Conservation (phyloP, 2,329 filamentous ascomycete species). For the Lachnellula hyalina region DNA sequence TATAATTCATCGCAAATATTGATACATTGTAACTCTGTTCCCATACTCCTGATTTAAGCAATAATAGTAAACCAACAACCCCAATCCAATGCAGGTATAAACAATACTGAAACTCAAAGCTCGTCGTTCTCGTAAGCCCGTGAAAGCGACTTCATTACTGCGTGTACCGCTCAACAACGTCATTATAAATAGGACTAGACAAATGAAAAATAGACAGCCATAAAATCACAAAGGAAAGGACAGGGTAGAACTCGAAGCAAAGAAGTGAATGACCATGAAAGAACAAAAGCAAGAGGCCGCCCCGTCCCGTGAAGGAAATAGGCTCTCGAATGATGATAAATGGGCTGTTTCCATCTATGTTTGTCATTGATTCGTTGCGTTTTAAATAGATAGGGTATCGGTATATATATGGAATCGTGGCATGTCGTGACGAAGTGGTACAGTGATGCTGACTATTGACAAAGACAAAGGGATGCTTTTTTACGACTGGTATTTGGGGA, state of each 20-base stretch:
- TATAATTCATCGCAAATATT: conserved; percentile 6
- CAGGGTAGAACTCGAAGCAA: conserved; percentile 4
- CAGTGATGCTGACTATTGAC: not conserved
- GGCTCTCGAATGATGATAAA: conserved; percentile 11
- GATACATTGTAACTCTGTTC: conserved; percentile 10
- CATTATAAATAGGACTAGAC: conserved; percentile 6
- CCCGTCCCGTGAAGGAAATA: conserved; percentile 17
- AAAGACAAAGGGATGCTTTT: not conserved
- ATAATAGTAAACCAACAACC: not conserved
- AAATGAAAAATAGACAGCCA: not conserved
- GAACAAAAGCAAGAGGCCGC: conserved; percentile 13
- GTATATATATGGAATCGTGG: conserved; percentile 20
- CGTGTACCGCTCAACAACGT: conserved; percentile 12
- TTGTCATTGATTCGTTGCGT: conserved; percentile 13
- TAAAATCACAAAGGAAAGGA: conserved; percentile 1
- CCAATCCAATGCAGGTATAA: conserved; percentile 19
- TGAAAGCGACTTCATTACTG: conserved; percentile 17
- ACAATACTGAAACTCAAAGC: conserved; percentile 12
- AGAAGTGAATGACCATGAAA: conserved; percentile 1
- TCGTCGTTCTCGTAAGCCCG: conserved; percentile 16
- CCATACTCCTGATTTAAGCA: conserved; percentile 1
- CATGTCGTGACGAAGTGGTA: conserved; percentile 13
- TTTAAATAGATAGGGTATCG: conserved; percentile 4
- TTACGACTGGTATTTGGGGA: conserved; percentile 1
- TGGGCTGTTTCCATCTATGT: conserved; percentile 1